Base-by-base conservation (phyloP, 2,329 filamentous ascomycete species). In the Proliferodiscus dingleyae region DNA sequence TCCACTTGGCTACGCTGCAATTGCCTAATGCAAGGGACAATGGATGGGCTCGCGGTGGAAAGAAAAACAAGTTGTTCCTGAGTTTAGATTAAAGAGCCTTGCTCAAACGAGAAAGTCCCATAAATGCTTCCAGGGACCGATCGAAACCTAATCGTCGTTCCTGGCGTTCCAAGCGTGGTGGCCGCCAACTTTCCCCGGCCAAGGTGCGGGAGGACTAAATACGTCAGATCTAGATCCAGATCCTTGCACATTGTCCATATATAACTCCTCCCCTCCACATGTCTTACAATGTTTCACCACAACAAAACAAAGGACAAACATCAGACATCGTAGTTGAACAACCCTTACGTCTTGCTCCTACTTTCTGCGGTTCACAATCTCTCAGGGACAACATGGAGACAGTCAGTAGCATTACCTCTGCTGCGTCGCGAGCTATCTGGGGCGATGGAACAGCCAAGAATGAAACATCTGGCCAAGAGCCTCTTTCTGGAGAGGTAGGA, bases 401-500 rank as follows among this genome's bases (percentile, higher is more conserved):
- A 26, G 70, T 87, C 56, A 81, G 70, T 64, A 77, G 71, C 62
- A 68, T 80, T 42, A 72, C 74, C 13, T 61, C 60, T 2, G 64
- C 66, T 5, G 70, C 68, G 32, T 66, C 63, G 41, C 70, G 65
- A 45, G 67, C 63, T 24, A 67, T 73, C 45, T 73, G 68, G 67
- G 69, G 70, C 18, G 56, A 68, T 5, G 37, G 41, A 42, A 36
- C 34, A 5, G 16, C 13, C 13, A 34, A 16, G 1, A 56, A 49
- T 26, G 47, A 50, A 38, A 51, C 47, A 1, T 7, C 64, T 30
- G 71, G 71, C 37, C 65, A 68, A 55, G 88, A 94, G 68, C 88
- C 88, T 15, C 65, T 89, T 36, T 85, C 85, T 16, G 88, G 88
- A 18, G 70, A 79, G 41, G 70, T 74, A 46, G 88, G 88, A 30